Evolutionary conservation across 106 monocot genomes (phyloP).

Genomic region (Allium cepa): DNA sequence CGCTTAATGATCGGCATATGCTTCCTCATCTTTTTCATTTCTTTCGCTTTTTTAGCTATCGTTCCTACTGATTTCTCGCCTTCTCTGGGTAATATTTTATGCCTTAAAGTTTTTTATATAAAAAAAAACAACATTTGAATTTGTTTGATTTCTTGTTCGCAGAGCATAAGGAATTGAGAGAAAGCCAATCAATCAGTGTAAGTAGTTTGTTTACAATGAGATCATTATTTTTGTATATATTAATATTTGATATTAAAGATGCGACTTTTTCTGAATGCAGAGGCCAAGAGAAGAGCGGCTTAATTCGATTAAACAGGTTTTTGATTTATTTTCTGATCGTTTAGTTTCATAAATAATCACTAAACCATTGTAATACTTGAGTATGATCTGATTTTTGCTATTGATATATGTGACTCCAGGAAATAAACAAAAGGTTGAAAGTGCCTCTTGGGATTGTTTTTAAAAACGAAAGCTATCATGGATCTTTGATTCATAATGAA

Average conservation of each 20-base stretch:
- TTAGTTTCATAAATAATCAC: background rate
- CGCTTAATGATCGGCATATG: background rate
- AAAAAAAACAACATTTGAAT: background rate
- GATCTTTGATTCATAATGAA: background rate
- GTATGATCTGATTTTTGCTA: background rate
- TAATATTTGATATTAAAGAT: too few relatives aligned
- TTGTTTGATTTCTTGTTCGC: background rate
- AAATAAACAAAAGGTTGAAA: constrained; percentile 2
- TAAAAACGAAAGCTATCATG: background rate
- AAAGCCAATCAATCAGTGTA: background rate
- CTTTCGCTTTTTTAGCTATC: background rate
- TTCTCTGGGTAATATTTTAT: background rate
- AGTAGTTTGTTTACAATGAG: background rate
- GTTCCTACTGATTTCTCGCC: constrained; percentile 9
- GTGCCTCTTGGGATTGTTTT: constrained; percentile 4
- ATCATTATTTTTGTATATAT: background rate
- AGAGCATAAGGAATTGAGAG: constrained; percentile 1
- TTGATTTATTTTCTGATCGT: background rate
- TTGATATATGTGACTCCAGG: background rate
- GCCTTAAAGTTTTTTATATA: background rate
- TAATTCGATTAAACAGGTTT: constrained; percentile 5
- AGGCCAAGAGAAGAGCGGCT: constrained; percentile 2
- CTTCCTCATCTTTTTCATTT: background rate
- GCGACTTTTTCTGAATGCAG: constrained; percentile 1
- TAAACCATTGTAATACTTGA: too few relatives aligned